Evolutionary conservation across 352 stramenopile species (phyloP), one percentile per base, ranked within the genome.

Genomic region (Pythium vanterpoolii): DNA sequence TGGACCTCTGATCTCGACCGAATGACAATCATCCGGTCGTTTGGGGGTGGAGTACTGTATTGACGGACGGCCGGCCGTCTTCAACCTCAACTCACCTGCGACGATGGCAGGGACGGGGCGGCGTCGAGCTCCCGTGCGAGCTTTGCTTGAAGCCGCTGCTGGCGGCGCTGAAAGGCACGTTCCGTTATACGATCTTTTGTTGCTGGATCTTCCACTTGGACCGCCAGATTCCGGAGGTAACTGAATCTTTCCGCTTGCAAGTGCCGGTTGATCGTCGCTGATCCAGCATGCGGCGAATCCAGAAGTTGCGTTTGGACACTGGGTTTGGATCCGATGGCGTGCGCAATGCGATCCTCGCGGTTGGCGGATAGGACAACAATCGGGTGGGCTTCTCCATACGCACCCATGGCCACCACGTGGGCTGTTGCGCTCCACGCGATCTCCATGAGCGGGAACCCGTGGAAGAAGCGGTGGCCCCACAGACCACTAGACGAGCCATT

Each of bases 401-500:
- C 83, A 31, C 70, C 80, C 31, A 90, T 56, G 30, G 83, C 83
- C 26, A 79, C 73, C 49, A 93, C 76, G 42, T 91, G 81, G 14
- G 77, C 66, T 1, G 67, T 73, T 21, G 81, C 65, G 3, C 69
- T 87, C 83, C 83, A 93, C 8, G 62, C 79, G 24, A 93, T 62
- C 38, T 87, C 77, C 42, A 76, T 39, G 8, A 92, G 57, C 2
- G 83, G 76, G 16, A 47, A 73, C 13, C 62, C 68, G 19, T 76
- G 68, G 50, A 86, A 90, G 52, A 92, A 87, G 13, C 66, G 64
- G 0, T 53, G 60, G 0, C 82, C 82, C 79, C 82, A 91, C 7
- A 91, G 49, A 5, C 76, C 62, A 14, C 52, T 50, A 13, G 36
- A 42, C 14, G 26, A 28, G 13, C 18, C n/a, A 9, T 77, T 62